Evolutionary conservation across 1,284 basidiomycete genomes (phyloP), one percentile per base, ranked within the genome.

Genomic region (Ustilago bromivora): DNA sequence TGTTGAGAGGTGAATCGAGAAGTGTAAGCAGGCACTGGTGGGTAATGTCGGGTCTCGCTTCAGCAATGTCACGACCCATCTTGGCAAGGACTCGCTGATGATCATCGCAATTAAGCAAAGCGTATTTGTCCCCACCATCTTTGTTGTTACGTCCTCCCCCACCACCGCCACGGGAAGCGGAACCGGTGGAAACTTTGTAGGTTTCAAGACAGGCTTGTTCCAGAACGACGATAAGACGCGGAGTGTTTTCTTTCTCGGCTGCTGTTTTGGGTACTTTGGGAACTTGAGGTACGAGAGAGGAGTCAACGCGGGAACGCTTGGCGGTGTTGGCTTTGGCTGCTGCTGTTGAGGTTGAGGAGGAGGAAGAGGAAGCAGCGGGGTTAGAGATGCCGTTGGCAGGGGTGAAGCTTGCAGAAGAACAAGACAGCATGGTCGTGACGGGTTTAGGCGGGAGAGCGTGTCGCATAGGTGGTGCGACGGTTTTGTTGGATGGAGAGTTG

Each of bases 11-110:
- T 47, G 96, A 98, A 88, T 99, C 97, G 70, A 99, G 91, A 11
- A 99, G 89, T 0, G 96, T 99, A 73, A 99, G 89, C 9, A 99
- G 90, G 86, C 97, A 99, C 94, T 99, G 97, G 87, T 99, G 96
- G 0, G 97, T 99, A 84, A 99, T 99, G 87, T 99, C 97, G 6
- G 97, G 96, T 74, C 96, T 89, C 19, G 97, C 96, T 87, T 98
- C 96, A 23, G 97, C 96, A 79, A 99, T 99, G 88, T 99, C 97
- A 81, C 96, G 90, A 34, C 95, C 95, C 4, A 96, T 98, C 88
- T 98, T 98, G 8, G 97, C 96, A 69, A 99, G 89, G 75, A 99
- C 97, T 57, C 96, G 95, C 87, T 99, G 96, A 88, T 99, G 96
- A 65, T 99, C 96, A 87, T 99, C 96, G 87, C 97, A 99, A 88